Conservation (phyloP, 2,329 filamentous ascomycete genomes). For the Neurospora crassa region DNA sequence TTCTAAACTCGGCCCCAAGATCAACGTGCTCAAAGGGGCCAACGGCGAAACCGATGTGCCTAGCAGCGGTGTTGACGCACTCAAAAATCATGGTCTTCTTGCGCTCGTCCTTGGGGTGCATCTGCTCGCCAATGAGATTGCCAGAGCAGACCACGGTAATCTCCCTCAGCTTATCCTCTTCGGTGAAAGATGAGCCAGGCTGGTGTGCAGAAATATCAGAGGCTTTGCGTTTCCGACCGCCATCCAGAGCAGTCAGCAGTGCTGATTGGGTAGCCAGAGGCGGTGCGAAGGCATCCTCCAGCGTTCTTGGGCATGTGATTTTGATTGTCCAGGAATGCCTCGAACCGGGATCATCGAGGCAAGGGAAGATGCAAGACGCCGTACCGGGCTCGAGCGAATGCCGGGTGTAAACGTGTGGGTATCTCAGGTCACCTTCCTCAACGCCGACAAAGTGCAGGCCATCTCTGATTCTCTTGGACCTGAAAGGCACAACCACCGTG, state of each 20-base stretch:
- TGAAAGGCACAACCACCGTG: conserved; percentile 61
- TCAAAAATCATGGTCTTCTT: conserved; percentile 86
- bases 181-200: conserved; percentile 32
- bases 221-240: conserved; percentile 29
- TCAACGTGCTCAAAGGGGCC: conserved; percentile 94
- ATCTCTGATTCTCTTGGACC: conserved; percentile 65
- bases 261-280: conserved; percentile 32
- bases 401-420: conserved; percentile 84
- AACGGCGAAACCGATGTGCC: conserved; percentile 87
- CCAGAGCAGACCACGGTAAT: conserved; percentile 88
- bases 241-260: conserved; percentile 16
- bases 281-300: conserved; percentile 64
- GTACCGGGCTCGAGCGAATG: conserved; percentile 70
- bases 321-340: conserved; percentile 82
- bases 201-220: conserved; percentile 20
- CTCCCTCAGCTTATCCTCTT: conserved; percentile 81
- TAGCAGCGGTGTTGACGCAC: conserved; percentile 63
- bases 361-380: conserved; percentile 83
- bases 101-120: conserved; percentile 64
- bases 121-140: conserved; percentile 72
- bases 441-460: conserved; percentile 88
- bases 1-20: conserved; percentile 72
- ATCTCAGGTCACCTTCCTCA: conserved; percentile 68
- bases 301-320: conserved; percentile 73
- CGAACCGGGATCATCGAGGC: conserved; percentile 75